Evolutionary conservation across 2,329 filamentous ascomycete genomes (phyloP), one percentile per base, ranked within the genome.

Genomic region (Alternaria rosae): DNA sequence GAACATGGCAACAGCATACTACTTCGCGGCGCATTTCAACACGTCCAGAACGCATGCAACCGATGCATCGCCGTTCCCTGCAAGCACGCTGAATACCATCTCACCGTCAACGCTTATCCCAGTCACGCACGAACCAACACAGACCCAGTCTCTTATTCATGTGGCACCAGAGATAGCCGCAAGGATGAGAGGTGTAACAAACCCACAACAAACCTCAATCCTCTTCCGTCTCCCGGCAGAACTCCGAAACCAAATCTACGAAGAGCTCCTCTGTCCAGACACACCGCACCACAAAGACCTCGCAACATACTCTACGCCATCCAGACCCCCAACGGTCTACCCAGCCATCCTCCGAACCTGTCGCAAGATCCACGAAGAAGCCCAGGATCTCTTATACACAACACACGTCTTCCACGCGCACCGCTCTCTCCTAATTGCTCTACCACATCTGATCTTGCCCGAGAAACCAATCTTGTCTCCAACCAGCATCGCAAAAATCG

Each of bases 181-280:
- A 41, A 45, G 63, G 35, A 58, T 57, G 45, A n/a, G 55, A 47
- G 59, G 42, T 7, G 53, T 28, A 47, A 61, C 57, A 7, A 48
- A 56, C 30, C 9, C 54, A 1, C 73, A 76, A 55, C 10, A 61
- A 10, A 30, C 54, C 15, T 73, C 69, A 0, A 42, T 63, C 6
- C 66, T 83, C 57, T 81, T 83, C 75, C 73, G 67, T 15, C 82
- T 91, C 1, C 85, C 90, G 23, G 82, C 83, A 3, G 89, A 91
- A 69, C 82, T 91, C 4, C 84, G 85, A 38, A 86, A 89, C 57
- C 83, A 90, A 70, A 85, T 91, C 30, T 86, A 83, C 73, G 65
- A 69, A 28, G 69, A 73, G 28, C 74, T 83, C 26, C 74, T 84
- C 15, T 73, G 68, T 47, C 61, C 73, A 15, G 56, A 66, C 25